Evolutionary conservation across 768 basidiomycete genomes (phyloP), one percentile per base, ranked within the genome.

Genomic region (Tylopilus subfusipes): DNA sequence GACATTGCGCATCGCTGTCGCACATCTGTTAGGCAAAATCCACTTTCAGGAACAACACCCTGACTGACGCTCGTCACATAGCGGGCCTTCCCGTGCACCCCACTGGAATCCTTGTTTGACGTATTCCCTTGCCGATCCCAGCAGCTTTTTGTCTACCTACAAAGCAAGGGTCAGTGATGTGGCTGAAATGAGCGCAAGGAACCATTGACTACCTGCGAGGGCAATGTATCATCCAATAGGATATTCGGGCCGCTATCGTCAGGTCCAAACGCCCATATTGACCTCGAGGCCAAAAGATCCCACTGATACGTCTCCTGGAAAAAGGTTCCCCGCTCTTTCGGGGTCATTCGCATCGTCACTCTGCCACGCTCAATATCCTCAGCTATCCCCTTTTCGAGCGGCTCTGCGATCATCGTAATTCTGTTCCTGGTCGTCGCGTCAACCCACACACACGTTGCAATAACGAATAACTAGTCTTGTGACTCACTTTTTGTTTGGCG

Each of bases 61-160:
- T 22, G 42, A 84, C 96, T 82, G 64, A 98, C 96, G 97, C 73
- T 99, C 97, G 67, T 99, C 97, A 66, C 97, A 98, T 38, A 99
- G 68, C 36, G 97, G 97, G 8, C 97, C 97, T 77, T 99, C 97
- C 47, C 97, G 82, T 45, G 96, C 87, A 47, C 93, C 97, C 97
- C 97, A 98, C 67, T 97, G 97, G 85, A 99, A 99, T 33, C 97
- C 97, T 73, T 99, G 97, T 75, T 93, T 98, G 65, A 99, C 87
- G 58, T 93, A 88, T 60, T 98, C 96, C 73, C 85, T 95, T 52
- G 98, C 92, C 7, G 88, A 86, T 33, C 81, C 83, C 48, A 99
- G 75, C 49, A 94, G 64, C 69, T 95, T 98, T 74, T 97, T 97
- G 75, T 99, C 96, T 40, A 97, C 83, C 87, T 93, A 61, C 18